These are phyloP conservation scores for Gaultheria prostrata DNA, from an alignment of 148 eudicot genomes.

Conservation along the genomic window DNA sequence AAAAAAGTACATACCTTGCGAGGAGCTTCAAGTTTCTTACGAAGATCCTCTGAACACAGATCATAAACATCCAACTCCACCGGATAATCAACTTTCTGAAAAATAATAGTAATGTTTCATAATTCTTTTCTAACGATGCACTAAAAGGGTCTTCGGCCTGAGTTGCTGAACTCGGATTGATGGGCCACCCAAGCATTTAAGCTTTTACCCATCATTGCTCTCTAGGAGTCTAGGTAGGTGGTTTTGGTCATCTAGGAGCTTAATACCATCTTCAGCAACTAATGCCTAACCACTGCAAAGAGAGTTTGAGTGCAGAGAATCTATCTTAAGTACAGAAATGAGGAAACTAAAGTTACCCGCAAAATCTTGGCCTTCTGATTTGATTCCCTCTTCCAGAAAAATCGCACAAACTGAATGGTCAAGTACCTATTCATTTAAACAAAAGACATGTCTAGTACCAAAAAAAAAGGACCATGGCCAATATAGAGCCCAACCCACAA, in stretches of 20 bases:
- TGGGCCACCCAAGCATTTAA: conserved; percentile 11
- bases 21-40: conserved; percentile 75
- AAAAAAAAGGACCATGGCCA: background rate
- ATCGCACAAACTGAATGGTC: conserved; percentile 93
- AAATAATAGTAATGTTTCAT: background rate
- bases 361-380: conserved; percentile 98
- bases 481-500: background rate
- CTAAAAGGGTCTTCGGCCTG: background rate
- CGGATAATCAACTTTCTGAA: conserved; percentile 98
- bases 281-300: background rate
- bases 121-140: background rate
- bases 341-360: conserved; percentile 56
- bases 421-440: conserved; percentile 52
- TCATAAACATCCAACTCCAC: conserved; percentile 87
- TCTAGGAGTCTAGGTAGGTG: background rate
- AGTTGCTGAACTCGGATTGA: background rate
- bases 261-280: background rate
- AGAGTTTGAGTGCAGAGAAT: conserved; percentile 34
- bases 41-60: conserved; percentile 88
- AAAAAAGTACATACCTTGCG: conserved; percentile 55
- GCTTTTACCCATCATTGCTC: background rate
- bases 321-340: conserved; percentile 24
- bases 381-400: conserved; percentile 99
- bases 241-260: conserved; percentile 8
- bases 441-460: background rate